Base-by-base conservation (phyloP, 1,139 yeast species). In the Taphrina sp. region DNA sequence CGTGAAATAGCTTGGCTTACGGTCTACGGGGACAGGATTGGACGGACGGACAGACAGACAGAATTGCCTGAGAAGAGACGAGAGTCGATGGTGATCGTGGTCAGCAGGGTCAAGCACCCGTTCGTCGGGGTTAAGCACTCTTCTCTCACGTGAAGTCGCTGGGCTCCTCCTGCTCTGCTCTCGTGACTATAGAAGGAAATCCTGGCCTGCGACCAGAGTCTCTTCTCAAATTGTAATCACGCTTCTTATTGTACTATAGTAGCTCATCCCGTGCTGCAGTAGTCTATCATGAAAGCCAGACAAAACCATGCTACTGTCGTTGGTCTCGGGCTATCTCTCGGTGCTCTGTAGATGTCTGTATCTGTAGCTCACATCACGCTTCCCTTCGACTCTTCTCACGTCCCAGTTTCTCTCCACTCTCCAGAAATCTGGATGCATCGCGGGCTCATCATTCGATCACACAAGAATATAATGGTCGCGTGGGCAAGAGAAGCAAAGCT, bases 271-370 rank as follows among this genome's bases (percentile, higher is more conserved):
- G 34, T 33, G 47, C 38, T 31, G 47, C 24, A 19, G 38, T 43
- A 33, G 47, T 43, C 47, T 43, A 43, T 43, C 47, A 38, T 43
- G 47, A 43, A 43, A 43, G 47, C 47, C 29, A 43, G 47, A 43
- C 20, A 22, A 29, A 33, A 5, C 31, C 38, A 14, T 7, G 45
- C 47, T 43, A 38, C 29, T 33, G 47, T 29, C 47, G 47, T 43
- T 43, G 36, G 20, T 43, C 47, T 43, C 47, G 36, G 31, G 47
- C 47, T 31, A 33, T 12, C 31, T 43, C 12, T 20, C 47, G 10
- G 47, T 43, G 47, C 47, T 43, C 14, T 29, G 47, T 38, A 43
- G 47, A 38, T 43, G 38, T 43, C 47, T 43, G 38, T 43, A 43
- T 43, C 47, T 29, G 29, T 33, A 33, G 47, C 47, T 33, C 4